These are phyloP conservation scores for Brassica cretica DNA, from an alignment of 345 rosid species.

Conservation along the genomic window DNA sequence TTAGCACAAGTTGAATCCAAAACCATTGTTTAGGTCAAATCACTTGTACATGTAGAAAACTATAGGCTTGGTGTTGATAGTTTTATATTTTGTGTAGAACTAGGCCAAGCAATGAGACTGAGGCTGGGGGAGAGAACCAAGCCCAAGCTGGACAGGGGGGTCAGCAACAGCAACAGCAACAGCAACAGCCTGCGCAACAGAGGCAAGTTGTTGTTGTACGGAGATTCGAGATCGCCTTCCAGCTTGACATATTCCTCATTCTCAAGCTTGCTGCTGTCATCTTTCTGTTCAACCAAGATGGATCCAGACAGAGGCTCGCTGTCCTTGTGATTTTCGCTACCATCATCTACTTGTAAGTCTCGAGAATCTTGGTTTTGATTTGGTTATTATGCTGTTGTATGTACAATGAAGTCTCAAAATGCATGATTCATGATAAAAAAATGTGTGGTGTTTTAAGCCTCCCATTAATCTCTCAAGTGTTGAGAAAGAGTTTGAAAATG, in stretches of 20 bases:
- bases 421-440: too few species aligned
- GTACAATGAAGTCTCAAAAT: background rate
- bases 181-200: conserved; percentile 60
- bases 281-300: conserved; percentile 96
- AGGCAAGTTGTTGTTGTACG: conserved; percentile 77
- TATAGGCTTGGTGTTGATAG: background rate
- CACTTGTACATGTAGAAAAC: background rate
- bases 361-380: background rate
- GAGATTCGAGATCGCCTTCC: conserved; percentile 92
- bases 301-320: conserved; percentile 87
- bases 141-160: conserved; percentile 53
- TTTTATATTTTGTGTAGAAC: conserved; percentile 17
- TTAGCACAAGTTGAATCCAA: background rate
- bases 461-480: background rate
- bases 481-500: background rate
- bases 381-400: background rate
- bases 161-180: conserved; percentile 70
- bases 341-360: conserved; percentile 83
- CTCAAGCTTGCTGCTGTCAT: conserved; percentile 92
- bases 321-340: conserved; percentile 85
- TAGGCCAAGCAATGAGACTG: conserved; percentile 37
- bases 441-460: background rate
- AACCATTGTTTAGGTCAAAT: background rate
- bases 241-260: conserved; percentile 84
- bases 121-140: conserved; percentile 37